Evolutionary conservation across 306 rosid species (phyloP).

Genomic region (Cucumis cinereus): DNA sequence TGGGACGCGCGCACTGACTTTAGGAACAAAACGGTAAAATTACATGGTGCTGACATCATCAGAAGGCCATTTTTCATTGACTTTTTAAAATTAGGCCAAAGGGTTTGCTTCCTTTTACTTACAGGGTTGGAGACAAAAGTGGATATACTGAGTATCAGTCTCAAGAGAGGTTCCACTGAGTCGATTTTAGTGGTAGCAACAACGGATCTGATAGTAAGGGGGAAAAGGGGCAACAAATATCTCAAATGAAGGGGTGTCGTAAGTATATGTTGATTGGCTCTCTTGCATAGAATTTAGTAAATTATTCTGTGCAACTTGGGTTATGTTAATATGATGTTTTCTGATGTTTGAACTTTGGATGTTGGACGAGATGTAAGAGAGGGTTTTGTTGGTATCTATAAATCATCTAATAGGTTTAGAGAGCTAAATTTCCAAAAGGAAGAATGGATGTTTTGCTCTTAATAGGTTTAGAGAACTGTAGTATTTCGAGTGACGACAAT

Average conservation of each 20-base stretch:
- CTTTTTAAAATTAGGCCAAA: too few species aligned
- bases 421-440: neutral
- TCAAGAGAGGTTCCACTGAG: neutral
- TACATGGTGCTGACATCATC: too few species aligned
- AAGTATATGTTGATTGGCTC: neutral
- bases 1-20: too few species aligned
- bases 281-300: neutral
- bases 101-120: too few species aligned
- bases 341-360: neutral
- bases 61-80: too few species aligned
- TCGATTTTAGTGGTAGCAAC: neutral
- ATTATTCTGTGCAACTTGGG: neutral
- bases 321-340: neutral
- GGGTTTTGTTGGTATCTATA: neutral
- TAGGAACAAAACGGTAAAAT: too few species aligned
- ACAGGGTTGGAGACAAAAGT: neutral
- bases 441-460: too few species aligned
- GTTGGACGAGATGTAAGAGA: neutral
- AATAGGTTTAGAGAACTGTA: too few species aligned
- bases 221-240: neutral
- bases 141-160: conserved; percentile 1
- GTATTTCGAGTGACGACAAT: too few species aligned
- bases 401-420: neutral
- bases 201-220: neutral
- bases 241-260: neutral